phyloP scores from a whole-genome alignment of 129 eudicot species.

The Gnaphalium uliginosum region DNA sequence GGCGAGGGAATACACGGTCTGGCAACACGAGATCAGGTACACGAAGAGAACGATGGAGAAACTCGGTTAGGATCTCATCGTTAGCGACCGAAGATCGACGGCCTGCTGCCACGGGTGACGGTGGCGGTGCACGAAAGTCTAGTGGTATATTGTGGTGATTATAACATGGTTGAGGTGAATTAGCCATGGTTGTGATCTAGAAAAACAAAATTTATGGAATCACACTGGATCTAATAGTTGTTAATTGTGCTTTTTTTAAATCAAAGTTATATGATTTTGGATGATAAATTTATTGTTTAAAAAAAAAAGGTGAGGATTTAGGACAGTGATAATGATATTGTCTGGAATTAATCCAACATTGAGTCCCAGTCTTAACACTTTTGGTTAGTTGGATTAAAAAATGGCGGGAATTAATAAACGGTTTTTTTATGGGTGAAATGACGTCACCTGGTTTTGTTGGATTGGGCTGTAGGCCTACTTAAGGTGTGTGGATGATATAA shows the following conservation, averaged over 20 bases:
- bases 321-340: slow-evolving; percentile 33
- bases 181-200: slow-evolving; percentile 35
- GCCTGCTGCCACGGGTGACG: slow-evolving; percentile 81
- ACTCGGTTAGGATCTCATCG: slow-evolving; percentile 69
- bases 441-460: slow-evolving; percentile 3
- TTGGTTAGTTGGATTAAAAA: slow-evolving; percentile 19
- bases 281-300: not conserved
- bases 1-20: slow-evolving; percentile 69
- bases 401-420: slow-evolving; percentile 31
- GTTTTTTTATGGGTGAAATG: not conserved
- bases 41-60: slow-evolving; percentile 58
- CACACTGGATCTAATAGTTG: slow-evolving; percentile 1
- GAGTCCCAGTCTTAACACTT: slow-evolving; percentile 24
- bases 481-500: not conserved
- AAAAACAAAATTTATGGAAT: too few relatives aligned
- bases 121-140: slow-evolving; percentile 90
- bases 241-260: slow-evolving; percentile 2
- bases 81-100: slow-evolving; percentile 64
- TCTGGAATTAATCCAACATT: slow-evolving; percentile 25
- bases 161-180: slow-evolving; percentile 39
- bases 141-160: slow-evolving; percentile 12
- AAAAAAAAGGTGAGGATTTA: not conserved
- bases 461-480: not conserved
- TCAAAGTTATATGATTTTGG: not conserved
- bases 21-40: slow-evolving; percentile 79